These are phyloP conservation scores for Quercus phellos DNA, from an alignment of 331 rosid genomes.

Conservation along the genomic window DNA sequence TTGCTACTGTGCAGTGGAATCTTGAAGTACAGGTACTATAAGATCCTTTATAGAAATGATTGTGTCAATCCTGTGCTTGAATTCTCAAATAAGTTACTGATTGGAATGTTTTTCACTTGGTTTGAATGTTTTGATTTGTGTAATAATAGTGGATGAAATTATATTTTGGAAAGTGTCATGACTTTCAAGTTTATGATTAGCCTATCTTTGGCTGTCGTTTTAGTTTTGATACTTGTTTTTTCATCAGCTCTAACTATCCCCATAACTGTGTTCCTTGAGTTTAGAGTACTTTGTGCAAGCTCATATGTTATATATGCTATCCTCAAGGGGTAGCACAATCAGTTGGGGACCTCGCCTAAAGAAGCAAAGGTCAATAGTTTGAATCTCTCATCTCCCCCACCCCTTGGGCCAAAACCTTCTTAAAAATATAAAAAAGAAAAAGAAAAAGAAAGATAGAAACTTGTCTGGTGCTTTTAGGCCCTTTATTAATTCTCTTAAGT, in stretches of 20 bases:
- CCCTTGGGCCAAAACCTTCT: no score
- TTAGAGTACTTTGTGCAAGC: background rate
- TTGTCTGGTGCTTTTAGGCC: background rate
- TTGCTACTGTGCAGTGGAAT: conserved; percentile 80
- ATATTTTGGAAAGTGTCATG: background rate
- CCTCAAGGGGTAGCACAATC: no score
- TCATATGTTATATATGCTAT: background rate
- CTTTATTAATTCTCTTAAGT: background rate
- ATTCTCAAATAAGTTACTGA: background rate
- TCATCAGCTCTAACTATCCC: background rate
- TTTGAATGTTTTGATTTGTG: background rate
- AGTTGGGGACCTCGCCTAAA: no score
- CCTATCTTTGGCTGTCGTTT: background rate
- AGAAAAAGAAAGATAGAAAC: no score
- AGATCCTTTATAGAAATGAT: conserved; percentile 28
- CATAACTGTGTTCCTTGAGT: background rate
- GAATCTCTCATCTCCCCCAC: no score
- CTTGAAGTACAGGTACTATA: conserved; percentile 79
- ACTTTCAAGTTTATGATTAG: background rate
- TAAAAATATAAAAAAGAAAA: no score
- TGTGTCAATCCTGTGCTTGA: background rate
- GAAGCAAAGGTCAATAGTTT: no score
- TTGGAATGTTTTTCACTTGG: background rate
- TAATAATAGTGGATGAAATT: background rate
- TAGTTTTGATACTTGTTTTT: background rate